These are phyloP conservation scores for Berberis thunbergii DNA, from an alignment of 164 flowering plant species.

Conservation along the genomic window DNA sequence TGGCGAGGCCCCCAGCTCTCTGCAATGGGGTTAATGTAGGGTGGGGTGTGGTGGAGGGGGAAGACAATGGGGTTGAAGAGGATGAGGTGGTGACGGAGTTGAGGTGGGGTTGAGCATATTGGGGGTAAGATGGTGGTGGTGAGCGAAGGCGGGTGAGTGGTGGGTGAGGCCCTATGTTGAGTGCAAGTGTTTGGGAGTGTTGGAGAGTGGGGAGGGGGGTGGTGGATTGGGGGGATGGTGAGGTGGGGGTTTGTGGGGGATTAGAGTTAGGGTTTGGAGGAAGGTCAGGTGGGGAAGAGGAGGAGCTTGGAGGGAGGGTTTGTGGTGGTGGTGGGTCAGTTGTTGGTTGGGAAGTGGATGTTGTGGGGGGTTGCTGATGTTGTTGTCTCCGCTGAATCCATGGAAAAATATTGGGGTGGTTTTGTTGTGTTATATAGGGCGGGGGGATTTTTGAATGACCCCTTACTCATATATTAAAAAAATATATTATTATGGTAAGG, in stretches of 20 bases:
- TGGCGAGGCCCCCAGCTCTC: slow-evolving; percentile 49
- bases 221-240: slow-evolving; percentile 4
- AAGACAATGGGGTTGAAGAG: slow-evolving; percentile 6
- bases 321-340: slow-evolving; percentile 5
- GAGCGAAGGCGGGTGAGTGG: neutral
- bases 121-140: slow-evolving; percentile 9
- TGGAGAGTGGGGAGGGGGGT: slow-evolving; percentile 4
- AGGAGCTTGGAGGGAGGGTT: slow-evolving; percentile 5
- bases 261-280: slow-evolving; percentile 16
- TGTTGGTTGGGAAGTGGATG: slow-evolving; percentile 12
- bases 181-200: neutral
- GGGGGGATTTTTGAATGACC: neutral
- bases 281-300: slow-evolving; percentile 7
- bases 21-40: slow-evolving; percentile 3
- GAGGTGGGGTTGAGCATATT: slow-evolving; percentile 21
- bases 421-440: neutral
- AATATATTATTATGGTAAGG: no score
- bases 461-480: no score
- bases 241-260: slow-evolving; percentile 16
- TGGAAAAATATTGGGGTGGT: neutral
- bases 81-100: slow-evolving; percentile 19
- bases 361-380: slow-evolving; percentile 12
- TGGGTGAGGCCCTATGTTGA: neutral
- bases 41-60: neutral
- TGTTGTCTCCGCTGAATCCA: slow-evolving; percentile 11